Conservation (phyloP, 2,329 filamentous ascomycete species). For the Aspergillus pseudonomiae region DNA sequence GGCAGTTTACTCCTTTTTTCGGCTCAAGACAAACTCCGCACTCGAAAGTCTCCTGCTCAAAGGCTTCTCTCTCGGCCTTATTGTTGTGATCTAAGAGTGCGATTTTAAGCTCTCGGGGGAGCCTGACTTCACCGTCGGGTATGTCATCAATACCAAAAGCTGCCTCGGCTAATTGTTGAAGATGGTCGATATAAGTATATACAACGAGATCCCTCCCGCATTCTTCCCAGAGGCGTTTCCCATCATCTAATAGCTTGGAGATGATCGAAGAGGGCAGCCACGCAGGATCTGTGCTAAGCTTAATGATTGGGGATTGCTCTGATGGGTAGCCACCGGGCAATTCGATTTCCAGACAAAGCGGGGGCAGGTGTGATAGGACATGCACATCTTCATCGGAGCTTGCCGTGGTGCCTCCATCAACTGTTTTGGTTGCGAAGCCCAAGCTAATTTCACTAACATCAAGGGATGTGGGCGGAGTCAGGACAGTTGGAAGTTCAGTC, state of each 20-base stretch:
- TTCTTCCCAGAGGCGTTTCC: constrained; percentile 60
- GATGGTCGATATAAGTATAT: constrained; percentile 62
- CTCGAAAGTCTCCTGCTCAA: constrained; percentile 82
- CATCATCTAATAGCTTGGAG: constrained; percentile 51
- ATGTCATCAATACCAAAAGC: constrained; percentile 54
- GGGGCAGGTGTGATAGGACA: constrained; percentile 58
- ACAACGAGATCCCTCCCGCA: constrained; percentile 59
- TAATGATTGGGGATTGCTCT: constrained; percentile 53
- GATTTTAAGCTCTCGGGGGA: constrained; percentile 61
- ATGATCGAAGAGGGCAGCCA: constrained; percentile 57
- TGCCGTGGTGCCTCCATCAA: constrained; percentile 20
- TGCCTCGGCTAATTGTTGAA: constrained; percentile 61
- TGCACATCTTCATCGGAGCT: constrained; percentile 43
- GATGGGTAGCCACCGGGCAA: constrained; percentile 62
- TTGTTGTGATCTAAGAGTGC: constrained; percentile 78
- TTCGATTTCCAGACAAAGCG: constrained; percentile 55
- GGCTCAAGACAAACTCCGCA: constrained; percentile 90
- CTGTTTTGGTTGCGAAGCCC: constrained; percentile 27
- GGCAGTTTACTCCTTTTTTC: constrained; percentile 81
- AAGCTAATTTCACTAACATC: constrained; percentile 30
- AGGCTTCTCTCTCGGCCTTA: constrained; percentile 71
- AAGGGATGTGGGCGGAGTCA: constrained; percentile 48
- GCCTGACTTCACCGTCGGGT: constrained; percentile 45
- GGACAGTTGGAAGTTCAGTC: constrained; percentile 34
- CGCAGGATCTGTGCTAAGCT: constrained; percentile 51